Conservation (phyloP, 2,329 filamentous ascomycete species). For the Sporothrix luriei region DNA sequence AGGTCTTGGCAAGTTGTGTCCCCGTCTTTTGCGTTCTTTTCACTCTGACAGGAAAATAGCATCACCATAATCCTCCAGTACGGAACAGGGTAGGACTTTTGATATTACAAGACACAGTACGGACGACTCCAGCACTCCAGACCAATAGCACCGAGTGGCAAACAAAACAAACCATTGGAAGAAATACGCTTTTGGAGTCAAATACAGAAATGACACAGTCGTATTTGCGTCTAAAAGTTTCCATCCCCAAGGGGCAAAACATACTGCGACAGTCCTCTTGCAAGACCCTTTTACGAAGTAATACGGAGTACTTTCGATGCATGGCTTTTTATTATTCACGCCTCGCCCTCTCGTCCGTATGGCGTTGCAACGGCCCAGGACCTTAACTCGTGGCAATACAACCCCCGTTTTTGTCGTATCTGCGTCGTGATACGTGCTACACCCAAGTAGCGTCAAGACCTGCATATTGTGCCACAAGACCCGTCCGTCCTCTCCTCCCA, state of each 20-base stretch:
- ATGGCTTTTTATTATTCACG: not conserved
- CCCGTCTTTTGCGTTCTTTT: not conserved
- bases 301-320: not conserved
- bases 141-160: not conserved
- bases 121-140: not conserved
- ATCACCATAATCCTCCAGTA: not conserved
- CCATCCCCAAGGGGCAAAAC: constrained; percentile 14
- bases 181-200: not conserved
- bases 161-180: not conserved
- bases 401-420: not conserved
- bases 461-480: constrained; percentile 1
- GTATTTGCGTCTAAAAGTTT: not conserved
- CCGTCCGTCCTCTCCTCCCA: not conserved
- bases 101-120: not conserved
- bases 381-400: not conserved
- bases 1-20: not conserved
- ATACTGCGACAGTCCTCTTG: constrained; percentile 8
- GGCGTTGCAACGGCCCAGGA: not conserved
- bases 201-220: not conserved
- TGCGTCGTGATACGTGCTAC: not conserved
- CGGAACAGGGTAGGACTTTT: too few species aligned
- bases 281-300: not conserved
- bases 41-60: not conserved
- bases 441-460: not conserved
- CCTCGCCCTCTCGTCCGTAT: constrained; percentile 4